Base-by-base conservation (phyloP, 257 asterid species). In the Nicotiana sylvestris region DNA sequence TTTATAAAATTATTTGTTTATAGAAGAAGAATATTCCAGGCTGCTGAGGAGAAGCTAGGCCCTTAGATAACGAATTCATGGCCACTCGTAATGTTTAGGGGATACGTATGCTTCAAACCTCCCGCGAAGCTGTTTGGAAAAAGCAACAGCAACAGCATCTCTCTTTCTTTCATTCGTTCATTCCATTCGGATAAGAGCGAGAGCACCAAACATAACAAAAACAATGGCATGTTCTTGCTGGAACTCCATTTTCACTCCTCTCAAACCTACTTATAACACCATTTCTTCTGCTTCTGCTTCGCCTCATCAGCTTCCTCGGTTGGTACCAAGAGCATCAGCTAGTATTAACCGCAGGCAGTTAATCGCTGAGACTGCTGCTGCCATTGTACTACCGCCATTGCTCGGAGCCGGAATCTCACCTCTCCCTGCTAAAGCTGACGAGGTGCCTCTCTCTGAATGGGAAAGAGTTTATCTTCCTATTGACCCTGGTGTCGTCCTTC, bases 401-500 rank as follows among this genome's bases (percentile, higher is more conserved):
- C 43, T 74, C 4, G 62, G 61, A 74, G 80, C 83, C 2, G 66
- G 80, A n/a, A 87, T 88, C 17, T 72, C 88, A 51, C 80, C 64
- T 51, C 25, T 76, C 55, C 83, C 83, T 15, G 78, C 78, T 13
- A 81, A 68, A 77, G 94, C 95, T 6, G 97, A 85, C 64, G 96
- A 93, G 9, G 89, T 88, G 8, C 84, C 85, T 51, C 92, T 93
- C 12, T 93, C 99, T 7, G 98, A 91, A 87, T 95, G 98, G 98
- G 98, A 92, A 80, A 90, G 97, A 86, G 95, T 93, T 84, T 91
- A 85, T 89, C 88, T 95, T 32, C 98, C 98, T 25, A 91, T 95
- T 84, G 95, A 95, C 81, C 97, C 99, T 15, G 98, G 98, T 39
- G 96, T 95, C 18, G 98, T 93, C 78, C 98, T 93, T 78, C 93